These are phyloP conservation scores for Lizonia empirigonia DNA, from an alignment of 2,329 filamentous ascomycete species.

Conservation along the genomic window DNA sequence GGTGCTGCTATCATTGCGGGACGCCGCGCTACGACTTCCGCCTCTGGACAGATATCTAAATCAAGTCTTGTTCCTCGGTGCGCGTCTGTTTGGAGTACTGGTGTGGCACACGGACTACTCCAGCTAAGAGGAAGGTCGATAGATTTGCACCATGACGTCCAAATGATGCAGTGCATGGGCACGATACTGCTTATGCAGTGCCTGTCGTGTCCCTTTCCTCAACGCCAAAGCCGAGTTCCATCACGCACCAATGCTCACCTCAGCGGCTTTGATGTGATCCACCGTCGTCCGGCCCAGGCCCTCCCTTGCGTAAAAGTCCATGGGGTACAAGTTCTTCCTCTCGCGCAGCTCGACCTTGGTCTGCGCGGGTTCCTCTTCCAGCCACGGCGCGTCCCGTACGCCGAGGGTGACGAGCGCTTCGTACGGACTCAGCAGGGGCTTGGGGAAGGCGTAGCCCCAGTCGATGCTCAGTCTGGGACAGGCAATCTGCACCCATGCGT, in stretches of 20 bases:
- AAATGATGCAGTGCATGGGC: too few species aligned
- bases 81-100: too few species aligned
- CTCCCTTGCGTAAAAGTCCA: constrained; percentile 97
- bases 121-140: too few species aligned
- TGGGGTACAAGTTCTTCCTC: constrained; percentile 76
- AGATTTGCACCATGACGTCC: too few species aligned
- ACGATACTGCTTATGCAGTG: too few species aligned
- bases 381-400: constrained; percentile 67
- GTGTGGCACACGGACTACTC: too few species aligned
- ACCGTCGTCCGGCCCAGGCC: constrained; percentile 78
- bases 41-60: too few species aligned
- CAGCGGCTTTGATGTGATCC: constrained; percentile 37
- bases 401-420: constrained; percentile 92
- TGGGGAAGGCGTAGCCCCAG: constrained; percentile 95
- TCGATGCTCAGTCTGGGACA: constrained; percentile 97
- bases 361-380: constrained; percentile 52
- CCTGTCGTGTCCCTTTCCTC: too few species aligned
- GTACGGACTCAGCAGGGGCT: constrained; percentile 89
- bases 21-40: too few species aligned
- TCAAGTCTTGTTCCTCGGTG: too few species aligned
- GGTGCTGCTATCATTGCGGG: too few species aligned
- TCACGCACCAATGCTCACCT: constrained; percentile 13
- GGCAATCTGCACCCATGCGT: constrained; percentile 98
- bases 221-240: neutral
- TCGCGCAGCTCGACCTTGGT: constrained; percentile 48